Conservation (phyloP, 805 yeast species). For the Myxozyma neglecta region DNA sequence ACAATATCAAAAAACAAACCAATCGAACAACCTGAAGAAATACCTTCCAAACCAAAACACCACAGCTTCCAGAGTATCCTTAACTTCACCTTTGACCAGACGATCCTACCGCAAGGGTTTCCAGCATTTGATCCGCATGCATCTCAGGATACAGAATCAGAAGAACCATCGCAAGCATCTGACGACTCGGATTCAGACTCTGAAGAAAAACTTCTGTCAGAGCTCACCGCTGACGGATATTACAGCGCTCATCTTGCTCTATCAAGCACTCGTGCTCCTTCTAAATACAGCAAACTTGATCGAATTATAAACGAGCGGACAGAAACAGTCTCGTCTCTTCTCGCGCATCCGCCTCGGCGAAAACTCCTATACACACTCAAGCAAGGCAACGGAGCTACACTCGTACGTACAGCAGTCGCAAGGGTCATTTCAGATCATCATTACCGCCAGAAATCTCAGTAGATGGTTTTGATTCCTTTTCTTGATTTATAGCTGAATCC, state of each 20-base stretch:
- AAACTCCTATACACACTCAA: background rate
- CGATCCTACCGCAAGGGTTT: background rate
- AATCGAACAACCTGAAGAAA: background rate
- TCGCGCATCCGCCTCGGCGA: background rate
- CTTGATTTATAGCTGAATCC: background rate
- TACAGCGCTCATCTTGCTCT: background rate
- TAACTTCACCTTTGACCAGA: background rate
- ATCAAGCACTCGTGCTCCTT: background rate
- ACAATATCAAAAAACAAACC: background rate
- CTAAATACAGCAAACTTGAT: background rate
- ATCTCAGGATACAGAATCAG: background rate
- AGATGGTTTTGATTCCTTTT: background rate
- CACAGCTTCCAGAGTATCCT: background rate
- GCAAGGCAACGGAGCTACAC: no score
- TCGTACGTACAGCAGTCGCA: no score
- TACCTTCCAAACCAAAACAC: background rate
- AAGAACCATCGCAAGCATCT: background rate
- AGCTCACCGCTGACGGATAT: conserved; percentile 1
- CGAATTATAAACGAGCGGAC: conserved; percentile 4
- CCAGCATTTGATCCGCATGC: background rate
- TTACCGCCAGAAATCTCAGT: background rate
- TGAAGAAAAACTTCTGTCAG: background rate
- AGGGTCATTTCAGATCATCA: background rate
- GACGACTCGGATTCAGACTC: background rate
- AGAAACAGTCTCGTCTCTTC: background rate